A percentile compares a stretch with the other conserved stretches of the same genome.
These are phyloP conservation scores for Castanospermum australe DNA, from an alignment of 306 rosid genomes.

Conservation along the genomic window DNA sequence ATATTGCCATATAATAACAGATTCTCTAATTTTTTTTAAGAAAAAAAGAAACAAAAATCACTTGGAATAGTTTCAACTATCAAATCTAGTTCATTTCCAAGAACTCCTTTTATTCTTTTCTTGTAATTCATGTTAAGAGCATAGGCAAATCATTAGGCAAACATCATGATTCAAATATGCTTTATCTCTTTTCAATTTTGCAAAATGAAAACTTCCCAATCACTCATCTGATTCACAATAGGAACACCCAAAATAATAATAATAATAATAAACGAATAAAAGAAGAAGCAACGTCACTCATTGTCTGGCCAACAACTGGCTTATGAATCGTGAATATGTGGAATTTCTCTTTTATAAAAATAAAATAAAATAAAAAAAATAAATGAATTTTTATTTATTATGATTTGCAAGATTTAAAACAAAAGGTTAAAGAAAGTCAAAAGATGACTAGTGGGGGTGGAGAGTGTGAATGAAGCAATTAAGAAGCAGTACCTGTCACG, in stretches of 20 bases:
- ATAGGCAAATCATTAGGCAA: not conserved
- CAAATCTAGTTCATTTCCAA: not conserved
- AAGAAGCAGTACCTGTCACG: not conserved
- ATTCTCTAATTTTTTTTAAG: not conserved
- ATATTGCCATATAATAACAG: not conserved
- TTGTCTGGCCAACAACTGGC: slow-evolving; percentile 36
- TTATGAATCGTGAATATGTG: not conserved
- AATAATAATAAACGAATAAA: not conserved
- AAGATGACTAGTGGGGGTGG: slow-evolving; percentile 30
- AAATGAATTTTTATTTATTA: not conserved
- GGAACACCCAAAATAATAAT: not conserved
- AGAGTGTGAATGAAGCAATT: slow-evolving; percentile 32
- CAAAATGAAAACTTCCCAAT: not conserved
- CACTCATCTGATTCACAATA: not conserved
- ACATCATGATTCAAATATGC: not conserved
- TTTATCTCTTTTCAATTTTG: not conserved
- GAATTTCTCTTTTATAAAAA: not conserved
- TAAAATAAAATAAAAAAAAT: not conserved
- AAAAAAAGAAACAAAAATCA: not conserved
- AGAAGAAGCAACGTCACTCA: not conserved
- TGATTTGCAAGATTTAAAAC: not conserved
- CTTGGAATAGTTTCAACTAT: slow-evolving; percentile 4
- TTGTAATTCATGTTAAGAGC: not conserved
- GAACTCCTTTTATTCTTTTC: not conserved
- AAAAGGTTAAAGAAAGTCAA: slow-evolving; percentile 6